Evolutionary conservation across 306 rosid species (phyloP), one percentile per base, ranked within the genome.

Genomic region (Crataegus laevigata): DNA sequence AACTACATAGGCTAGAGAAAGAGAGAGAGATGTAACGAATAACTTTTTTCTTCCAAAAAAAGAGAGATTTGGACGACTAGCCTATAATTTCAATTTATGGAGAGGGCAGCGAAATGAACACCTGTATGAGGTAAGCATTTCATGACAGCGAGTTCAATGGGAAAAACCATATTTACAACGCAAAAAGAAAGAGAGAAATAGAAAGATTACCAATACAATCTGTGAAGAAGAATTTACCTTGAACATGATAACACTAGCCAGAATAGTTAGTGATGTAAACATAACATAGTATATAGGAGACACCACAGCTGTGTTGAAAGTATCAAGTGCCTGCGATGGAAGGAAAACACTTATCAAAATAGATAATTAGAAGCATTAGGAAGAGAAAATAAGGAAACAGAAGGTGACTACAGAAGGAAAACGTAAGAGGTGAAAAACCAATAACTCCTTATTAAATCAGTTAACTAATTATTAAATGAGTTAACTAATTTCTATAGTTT

Each of bases 241-340:
- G 83, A 96, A 96, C 99, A 96, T 96, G 77, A 96, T 96, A 75
- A 96, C 87, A 74, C 99, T 96, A 8, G 99, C 99, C 90, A 96
- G 80, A 73, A 96, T 96, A 82, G 99, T 96, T 52, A 96, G 84
- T 60, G 99, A 83, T n/a, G 99, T 96, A 90, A 96, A 96, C 99
- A 96, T 96, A 38, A 87, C 92, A 72, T 96, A 96, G 82, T 96
- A 96, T 80, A 96, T 96, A 25, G 99, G 99, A 78, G 99, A 96
- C 38, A 96, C 99, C 86, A 96, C 99, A n/a, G 99, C 98, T 3
- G 99, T 96, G 78, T 96, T 92, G 64, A 96, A 96, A 69, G 99
- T 96, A 85, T 96, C 99, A 81, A 96, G 92, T 28, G 99, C 99
- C 99, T 96, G 91, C 80, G 81, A 75, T 69, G 70, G 64, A 82